These are phyloP conservation scores for Cutaneotrichosporon spelunceum DNA, from an alignment of 1,284 basidiomycete species.

Conservation along the genomic window DNA sequence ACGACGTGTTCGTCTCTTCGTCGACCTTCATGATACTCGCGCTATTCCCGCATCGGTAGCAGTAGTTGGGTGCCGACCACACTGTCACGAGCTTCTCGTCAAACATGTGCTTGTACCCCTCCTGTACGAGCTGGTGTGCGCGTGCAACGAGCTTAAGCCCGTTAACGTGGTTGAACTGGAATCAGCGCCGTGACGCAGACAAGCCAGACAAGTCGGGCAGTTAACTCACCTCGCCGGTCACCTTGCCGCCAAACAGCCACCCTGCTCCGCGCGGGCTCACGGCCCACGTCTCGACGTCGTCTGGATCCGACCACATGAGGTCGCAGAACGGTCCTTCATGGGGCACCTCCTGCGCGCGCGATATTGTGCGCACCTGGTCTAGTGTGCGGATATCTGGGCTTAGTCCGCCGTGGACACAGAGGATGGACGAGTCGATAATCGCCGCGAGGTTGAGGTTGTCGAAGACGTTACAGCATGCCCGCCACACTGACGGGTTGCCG, in stretches of 20 bases:
- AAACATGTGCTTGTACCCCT: constrained; percentile 98
- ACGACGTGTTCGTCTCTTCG: constrained; percentile 60
- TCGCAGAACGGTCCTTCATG: constrained; percentile 98
- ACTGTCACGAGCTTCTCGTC: constrained; percentile 91
- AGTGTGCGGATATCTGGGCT: constrained; percentile 88
- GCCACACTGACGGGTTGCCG: constrained; percentile 90
- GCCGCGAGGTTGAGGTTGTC: constrained; percentile 92
- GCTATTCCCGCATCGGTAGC: constrained; percentile 77
- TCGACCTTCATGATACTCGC: constrained; percentile 68
- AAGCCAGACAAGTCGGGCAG: too few species aligned
- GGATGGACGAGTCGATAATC: constrained; percentile 87
- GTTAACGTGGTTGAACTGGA: constrained; percentile 88
- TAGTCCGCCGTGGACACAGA: constrained; percentile 90
- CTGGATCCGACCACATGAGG: constrained; percentile 97
- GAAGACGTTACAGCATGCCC: constrained; percentile 91
- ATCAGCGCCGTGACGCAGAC: constrained; percentile 2
- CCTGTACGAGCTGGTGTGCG: constrained; percentile 92
- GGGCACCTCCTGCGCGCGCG: constrained; percentile 89
- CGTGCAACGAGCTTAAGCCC: constrained; percentile 77
- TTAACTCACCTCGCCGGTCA: constrained; percentile 71
- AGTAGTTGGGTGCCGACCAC: constrained; percentile 97
- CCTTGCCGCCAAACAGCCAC: constrained; percentile 87
- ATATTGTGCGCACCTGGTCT: constrained; percentile 86
- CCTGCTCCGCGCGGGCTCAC: constrained; percentile 92
- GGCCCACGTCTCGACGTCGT: constrained; percentile 93